These are phyloP conservation scores for Camellia lanceoleosa DNA, from an alignment of 148 eudicot species.

Conservation along the genomic window DNA sequence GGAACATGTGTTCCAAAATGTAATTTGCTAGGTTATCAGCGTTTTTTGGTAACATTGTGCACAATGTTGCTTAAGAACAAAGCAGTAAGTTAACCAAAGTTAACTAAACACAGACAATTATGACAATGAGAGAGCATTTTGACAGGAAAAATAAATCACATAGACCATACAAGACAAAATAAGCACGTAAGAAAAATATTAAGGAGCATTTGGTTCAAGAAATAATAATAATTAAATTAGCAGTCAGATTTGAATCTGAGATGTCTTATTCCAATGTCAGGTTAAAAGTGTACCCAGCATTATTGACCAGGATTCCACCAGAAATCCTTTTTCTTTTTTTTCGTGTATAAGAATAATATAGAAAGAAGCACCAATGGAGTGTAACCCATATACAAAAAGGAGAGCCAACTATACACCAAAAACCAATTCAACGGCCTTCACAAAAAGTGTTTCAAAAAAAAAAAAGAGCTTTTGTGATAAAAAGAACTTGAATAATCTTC, in stretches of 20 bases:
- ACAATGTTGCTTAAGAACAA: too few relatives aligned
- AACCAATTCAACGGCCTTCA: neutral
- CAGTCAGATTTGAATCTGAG: neutral
- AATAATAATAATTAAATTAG: neutral
- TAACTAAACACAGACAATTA: neutral
- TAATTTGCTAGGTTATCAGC: too few relatives aligned
- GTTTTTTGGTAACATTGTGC: too few relatives aligned
- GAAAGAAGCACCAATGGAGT: too few relatives aligned
- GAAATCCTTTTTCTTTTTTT: too few relatives aligned
- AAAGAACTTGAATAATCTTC: neutral
- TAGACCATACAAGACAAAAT: neutral
- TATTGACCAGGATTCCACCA: neutral
- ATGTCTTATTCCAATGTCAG: neutral
- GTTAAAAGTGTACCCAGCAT: neutral
- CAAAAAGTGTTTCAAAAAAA: neutral
- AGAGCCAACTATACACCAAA: too few relatives aligned
- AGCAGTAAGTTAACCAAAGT: too few relatives aligned
- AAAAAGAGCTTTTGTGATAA: neutral
- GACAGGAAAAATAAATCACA: neutral
- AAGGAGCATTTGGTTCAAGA: neutral
- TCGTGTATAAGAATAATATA: too few relatives aligned
- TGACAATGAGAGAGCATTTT: conserved; percentile 3
- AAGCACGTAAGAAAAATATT: neutral
- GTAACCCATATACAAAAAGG: too few relatives aligned
- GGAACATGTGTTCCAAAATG: too few relatives aligned